These are phyloP conservation scores for Naganishia sp. DNA, from an alignment of 1,284 basidiomycete species.

Conservation along the genomic window DNA sequence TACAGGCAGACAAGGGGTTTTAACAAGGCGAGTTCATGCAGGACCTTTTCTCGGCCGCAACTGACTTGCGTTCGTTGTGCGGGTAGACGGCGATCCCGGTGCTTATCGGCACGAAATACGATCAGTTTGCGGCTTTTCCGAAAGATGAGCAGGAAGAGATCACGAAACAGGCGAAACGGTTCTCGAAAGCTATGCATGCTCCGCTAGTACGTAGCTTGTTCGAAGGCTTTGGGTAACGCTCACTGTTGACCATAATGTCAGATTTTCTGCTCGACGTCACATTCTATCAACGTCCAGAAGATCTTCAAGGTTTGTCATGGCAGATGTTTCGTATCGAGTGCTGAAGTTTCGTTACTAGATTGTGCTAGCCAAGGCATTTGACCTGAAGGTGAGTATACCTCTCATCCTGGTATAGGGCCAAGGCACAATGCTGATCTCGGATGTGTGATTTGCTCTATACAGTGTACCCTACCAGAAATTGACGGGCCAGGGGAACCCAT, in stretches of 20 bases:
- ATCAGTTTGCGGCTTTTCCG: slow-evolving; percentile 92
- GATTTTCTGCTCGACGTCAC: slow-evolving; percentile 96
- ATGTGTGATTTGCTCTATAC: slow-evolving; percentile 54
- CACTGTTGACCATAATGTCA: slow-evolving; percentile 22
- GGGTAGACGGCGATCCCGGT: slow-evolving; percentile 88
- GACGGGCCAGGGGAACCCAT: slow-evolving; percentile 91
- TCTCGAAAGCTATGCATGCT: slow-evolving; percentile 97
- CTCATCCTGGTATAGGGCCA: background rate
- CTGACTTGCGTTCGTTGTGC: background rate
- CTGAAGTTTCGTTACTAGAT: slow-evolving; percentile 34
- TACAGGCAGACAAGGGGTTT: slow-evolving; percentile 97
- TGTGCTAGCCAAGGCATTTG: slow-evolving; percentile 55
- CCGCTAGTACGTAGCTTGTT: slow-evolving; percentile 60
- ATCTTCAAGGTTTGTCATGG: slow-evolving; percentile 89
- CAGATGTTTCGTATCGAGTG: no score
- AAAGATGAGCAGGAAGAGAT: slow-evolving; percentile 98
- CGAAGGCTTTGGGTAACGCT: background rate
- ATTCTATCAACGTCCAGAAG: slow-evolving; percentile 98
- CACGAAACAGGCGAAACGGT: slow-evolving; percentile 95
- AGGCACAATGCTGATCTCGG: background rate
- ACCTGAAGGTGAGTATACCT: slow-evolving; percentile 48
- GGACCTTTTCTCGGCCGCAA: background rate
- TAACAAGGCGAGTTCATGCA: slow-evolving; percentile 74
- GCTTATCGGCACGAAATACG: slow-evolving; percentile 96
- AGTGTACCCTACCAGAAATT: slow-evolving; percentile 96